phyloP scores from a whole-genome alignment of 352 stramenopile genomes.

The Globisporangium uncinulatum region DNA sequence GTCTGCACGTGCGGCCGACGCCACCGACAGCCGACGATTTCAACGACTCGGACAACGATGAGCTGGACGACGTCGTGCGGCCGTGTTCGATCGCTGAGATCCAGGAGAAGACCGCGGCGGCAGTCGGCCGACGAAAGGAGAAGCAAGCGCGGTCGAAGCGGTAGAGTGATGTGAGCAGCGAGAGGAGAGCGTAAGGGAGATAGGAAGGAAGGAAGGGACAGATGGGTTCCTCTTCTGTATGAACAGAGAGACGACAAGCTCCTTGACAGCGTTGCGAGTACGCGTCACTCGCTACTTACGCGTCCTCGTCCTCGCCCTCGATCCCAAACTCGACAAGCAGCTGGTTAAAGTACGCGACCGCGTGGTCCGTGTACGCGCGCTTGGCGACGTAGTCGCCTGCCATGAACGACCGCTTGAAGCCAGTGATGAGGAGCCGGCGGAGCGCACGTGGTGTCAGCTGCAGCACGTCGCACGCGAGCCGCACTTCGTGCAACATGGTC shows the following conservation, averaged over 20 bases:
- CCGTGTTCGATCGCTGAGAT: slow-evolving; percentile 74
- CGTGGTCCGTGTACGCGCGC: slow-evolving; percentile 75
- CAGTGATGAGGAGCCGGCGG: slow-evolving; percentile 70
- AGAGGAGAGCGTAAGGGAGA: background rate
- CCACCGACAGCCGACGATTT: slow-evolving; percentile 69
- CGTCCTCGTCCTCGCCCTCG: slow-evolving; percentile 16
- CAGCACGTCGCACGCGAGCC: slow-evolving; percentile 77
- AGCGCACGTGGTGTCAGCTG: slow-evolving; percentile 64
- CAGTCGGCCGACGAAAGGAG: slow-evolving; percentile 60
- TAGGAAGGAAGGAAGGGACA: background rate
- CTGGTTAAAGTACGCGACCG: slow-evolving; percentile 86
- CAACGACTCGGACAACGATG: slow-evolving; percentile 65
- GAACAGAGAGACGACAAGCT: too few relatives aligned
- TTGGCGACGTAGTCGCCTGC: slow-evolving; percentile 68
- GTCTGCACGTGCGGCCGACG: slow-evolving; percentile 29
- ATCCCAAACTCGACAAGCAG: slow-evolving; percentile 68
- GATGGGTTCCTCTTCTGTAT: background rate
- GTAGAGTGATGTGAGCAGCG: slow-evolving; percentile 7
- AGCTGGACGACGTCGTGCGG: slow-evolving; percentile 58
- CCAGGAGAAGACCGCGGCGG: slow-evolving; percentile 68
- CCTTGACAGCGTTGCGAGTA: background rate
- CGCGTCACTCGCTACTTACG: background rate
- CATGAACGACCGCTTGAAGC: slow-evolving; percentile 88
- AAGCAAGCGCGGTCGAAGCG: slow-evolving; percentile 52
- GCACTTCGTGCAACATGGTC: slow-evolving; percentile 79